A percentile compares a stretch with the other conserved stretches of the same genome.
These are phyloP conservation scores for Elsinoe ampelina DNA, from an alignment of 2,329 filamentous ascomycete genomes.

Conservation along the genomic window DNA sequence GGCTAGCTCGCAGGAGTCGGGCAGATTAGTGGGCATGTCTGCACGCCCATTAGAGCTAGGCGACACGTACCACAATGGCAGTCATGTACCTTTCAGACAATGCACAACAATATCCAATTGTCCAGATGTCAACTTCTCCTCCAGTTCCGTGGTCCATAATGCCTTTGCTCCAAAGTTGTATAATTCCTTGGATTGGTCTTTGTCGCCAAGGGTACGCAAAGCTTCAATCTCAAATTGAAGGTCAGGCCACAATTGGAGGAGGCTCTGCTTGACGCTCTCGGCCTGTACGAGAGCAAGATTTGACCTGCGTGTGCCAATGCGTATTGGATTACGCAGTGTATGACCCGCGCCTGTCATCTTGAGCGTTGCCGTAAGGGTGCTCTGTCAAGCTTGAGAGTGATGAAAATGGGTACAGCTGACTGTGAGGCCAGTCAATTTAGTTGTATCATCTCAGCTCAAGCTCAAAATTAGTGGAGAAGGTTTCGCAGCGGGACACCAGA, in stretches of 20 bases:
- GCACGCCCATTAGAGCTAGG: constrained; percentile 7
- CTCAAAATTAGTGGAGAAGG: too few relatives aligned
- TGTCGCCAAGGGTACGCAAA: constrained; percentile 72
- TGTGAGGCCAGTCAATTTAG: too few relatives aligned
- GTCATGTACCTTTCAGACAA: constrained; percentile 59
- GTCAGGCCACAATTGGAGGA: constrained; percentile 57
- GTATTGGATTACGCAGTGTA: not conserved
- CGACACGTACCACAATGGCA: not conserved
- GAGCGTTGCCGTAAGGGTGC: too few relatives aligned
- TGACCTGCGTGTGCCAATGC: constrained; percentile 74
- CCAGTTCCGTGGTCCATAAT: constrained; percentile 85
- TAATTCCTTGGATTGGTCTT: constrained; percentile 75
- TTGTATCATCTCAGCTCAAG: too few relatives aligned
- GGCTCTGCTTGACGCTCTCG: constrained; percentile 55
- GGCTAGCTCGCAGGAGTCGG: constrained; percentile 61
- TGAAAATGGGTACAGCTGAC: too few relatives aligned
- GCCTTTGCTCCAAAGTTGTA: constrained; percentile 81
- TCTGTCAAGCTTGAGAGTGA: too few relatives aligned
- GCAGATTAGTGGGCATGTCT: constrained; percentile 84
- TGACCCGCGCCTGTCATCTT: too few relatives aligned
- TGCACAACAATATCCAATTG: constrained; percentile 76
- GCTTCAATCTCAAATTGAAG: constrained; percentile 62
- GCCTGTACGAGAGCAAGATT: constrained; percentile 74
- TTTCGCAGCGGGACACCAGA: too few relatives aligned
- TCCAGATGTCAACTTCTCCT: constrained; percentile 58